Evolutionary conservation across 805 yeast species (phyloP).

Genomic region (Yamadazyma philogaea): DNA sequence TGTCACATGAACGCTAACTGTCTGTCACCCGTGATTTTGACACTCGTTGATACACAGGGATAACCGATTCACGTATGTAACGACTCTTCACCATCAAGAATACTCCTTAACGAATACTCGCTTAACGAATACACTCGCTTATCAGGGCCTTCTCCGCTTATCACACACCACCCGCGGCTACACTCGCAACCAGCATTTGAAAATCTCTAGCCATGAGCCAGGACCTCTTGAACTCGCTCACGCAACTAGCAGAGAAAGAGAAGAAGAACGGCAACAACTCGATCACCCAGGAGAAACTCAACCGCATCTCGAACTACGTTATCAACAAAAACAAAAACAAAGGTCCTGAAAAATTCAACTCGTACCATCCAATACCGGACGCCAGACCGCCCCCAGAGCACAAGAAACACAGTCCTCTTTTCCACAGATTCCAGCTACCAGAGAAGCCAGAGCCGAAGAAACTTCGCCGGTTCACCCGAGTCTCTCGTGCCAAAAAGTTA

Average conservation of each 20-base stretch:
- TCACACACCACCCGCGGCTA: conserved; percentile 1
- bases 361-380: conserved; percentile 21
- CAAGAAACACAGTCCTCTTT: conserved; percentile 28
- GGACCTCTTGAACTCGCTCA: conserved; percentile 26
- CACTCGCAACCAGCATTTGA: neutral
- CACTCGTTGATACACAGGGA: no score
- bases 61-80: no score
- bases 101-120: no score
- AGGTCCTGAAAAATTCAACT: conserved; percentile 11
- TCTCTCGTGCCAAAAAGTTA: conserved; percentile 28
- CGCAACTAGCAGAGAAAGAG: conserved; percentile 35
- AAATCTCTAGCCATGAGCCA: conserved; percentile 10
- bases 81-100: no score
- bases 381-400: neutral
- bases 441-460: conserved; percentile 7
- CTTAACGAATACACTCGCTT: no score
- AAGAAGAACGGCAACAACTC: conserved; percentile 36
- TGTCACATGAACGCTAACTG: no score
- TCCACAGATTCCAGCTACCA: conserved; percentile 28
- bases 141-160: neutral
- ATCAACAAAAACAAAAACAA: conserved; percentile 17
- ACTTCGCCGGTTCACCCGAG: conserved; percentile 7
- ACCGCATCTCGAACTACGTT: conserved; percentile 28
- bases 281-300: conserved; percentile 35
- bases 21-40: neutral